A percentile compares a stretch with the other conserved stretches of the same genome.
Conservation (phyloP, 768 basidiomycete genomes). For the Pleurotus djamor region DNA sequence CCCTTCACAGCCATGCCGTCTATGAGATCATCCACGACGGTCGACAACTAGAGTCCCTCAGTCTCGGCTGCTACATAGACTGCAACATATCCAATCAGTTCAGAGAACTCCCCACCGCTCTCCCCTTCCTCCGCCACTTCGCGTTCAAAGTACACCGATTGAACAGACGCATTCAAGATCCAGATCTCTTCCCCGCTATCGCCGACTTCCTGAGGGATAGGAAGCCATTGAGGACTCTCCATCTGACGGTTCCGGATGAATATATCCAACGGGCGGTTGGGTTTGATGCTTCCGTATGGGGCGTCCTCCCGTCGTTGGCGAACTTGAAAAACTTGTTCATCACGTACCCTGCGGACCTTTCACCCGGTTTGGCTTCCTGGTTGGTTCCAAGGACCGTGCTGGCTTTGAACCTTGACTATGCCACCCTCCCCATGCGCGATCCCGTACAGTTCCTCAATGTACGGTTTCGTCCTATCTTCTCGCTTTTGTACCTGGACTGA, state of each 20-base stretch:
- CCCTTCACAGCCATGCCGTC: conserved; percentile 46
- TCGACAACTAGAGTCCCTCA: conserved; percentile 61
- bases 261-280: conserved; percentile 49
- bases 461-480: conserved; percentile 9
- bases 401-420: conserved; percentile 43
- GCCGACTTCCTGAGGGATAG: conserved; percentile 64
- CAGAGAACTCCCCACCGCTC: conserved; percentile 32
- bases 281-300: conserved; percentile 71
- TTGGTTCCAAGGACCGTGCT: conserved; percentile 55
- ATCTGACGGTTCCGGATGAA: conserved; percentile 43
- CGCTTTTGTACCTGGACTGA: background rate
- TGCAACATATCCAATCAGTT: conserved; percentile 51
- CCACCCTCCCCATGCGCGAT: conserved; percentile 33
- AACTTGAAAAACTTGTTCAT: conserved; percentile 54
- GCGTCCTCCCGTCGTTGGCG: conserved; percentile 58
- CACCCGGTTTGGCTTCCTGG: conserved; percentile 65
- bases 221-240: conserved; percentile 47
- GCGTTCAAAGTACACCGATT: conserved; percentile 47
- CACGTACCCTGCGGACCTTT: conserved; percentile 62
- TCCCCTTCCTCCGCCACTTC: conserved; percentile 69
- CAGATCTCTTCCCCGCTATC: conserved; percentile 68
- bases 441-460: conserved; percentile 40
- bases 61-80: conserved; percentile 53
- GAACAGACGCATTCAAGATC: conserved; percentile 43
- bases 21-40: conserved; percentile 60